These are phyloP conservation scores for Exidia glandulosa DNA, from an alignment of 768 basidiomycete genomes.

Conservation along the genomic window DNA sequence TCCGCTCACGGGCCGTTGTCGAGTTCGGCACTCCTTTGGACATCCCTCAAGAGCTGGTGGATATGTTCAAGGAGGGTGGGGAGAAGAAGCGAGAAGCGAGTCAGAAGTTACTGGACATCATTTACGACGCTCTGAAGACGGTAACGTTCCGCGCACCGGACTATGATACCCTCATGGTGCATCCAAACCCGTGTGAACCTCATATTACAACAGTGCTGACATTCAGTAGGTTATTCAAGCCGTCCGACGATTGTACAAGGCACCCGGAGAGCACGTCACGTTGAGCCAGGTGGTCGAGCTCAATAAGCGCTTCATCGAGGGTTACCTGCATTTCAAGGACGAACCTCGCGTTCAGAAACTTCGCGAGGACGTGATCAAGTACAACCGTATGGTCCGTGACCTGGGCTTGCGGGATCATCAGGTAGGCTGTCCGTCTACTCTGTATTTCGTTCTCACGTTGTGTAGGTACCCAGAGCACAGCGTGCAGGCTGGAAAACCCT, in stretches of 20 bases:
- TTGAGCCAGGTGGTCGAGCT: slow-evolving; percentile 93
- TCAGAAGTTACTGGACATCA: slow-evolving; percentile 74
- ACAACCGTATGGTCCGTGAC: slow-evolving; percentile 80
- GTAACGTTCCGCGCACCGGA: slow-evolving; percentile 94
- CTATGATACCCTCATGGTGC: slow-evolving; percentile 94
- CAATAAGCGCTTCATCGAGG: slow-evolving; percentile 85
- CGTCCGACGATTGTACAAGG: slow-evolving; percentile 83
- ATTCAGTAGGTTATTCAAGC: slow-evolving; percentile 79
- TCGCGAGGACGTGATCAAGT: slow-evolving; percentile 69
- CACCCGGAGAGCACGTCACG: slow-evolving; percentile 87
- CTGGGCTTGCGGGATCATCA: slow-evolving; percentile 92
- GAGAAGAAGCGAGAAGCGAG: slow-evolving; percentile 82
- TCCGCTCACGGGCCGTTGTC: slow-evolving; percentile 92
- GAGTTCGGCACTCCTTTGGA: slow-evolving; percentile 90
- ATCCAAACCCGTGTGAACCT: slow-evolving; percentile 12
- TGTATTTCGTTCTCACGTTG: slow-evolving; percentile 1
- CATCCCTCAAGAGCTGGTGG: slow-evolving; percentile 80
- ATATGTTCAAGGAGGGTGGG: slow-evolving; percentile 88
- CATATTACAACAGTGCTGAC: neutral
- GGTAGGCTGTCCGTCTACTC: slow-evolving; percentile 32
- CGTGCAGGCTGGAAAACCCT: slow-evolving; percentile 81
- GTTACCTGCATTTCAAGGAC: slow-evolving; percentile 85
- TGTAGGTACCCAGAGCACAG: slow-evolving; percentile 75
- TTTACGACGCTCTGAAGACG: slow-evolving; percentile 89
- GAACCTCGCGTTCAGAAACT: slow-evolving; percentile 81